Percentiles rank a stretch among this genome's conserved stretches.
Conservation (phyloP, 2,329 filamentous ascomycete genomes). For the Exophiala oligosperma region DNA sequence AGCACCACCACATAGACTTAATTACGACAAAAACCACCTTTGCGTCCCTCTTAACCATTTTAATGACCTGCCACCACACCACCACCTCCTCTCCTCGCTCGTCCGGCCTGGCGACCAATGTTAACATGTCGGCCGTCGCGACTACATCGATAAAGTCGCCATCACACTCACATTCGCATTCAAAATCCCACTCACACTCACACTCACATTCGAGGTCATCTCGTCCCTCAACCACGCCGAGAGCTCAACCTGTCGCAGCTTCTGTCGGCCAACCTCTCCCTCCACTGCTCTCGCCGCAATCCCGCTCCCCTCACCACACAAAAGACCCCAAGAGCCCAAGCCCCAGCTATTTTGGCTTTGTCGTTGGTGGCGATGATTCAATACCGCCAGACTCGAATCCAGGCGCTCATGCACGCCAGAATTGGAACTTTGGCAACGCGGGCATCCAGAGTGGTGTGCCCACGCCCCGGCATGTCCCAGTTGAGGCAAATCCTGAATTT, state of each 20-base stretch:
- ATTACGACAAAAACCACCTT: neutral
- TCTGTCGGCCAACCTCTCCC: slow-evolving; percentile 58
- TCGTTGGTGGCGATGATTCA: slow-evolving; percentile 58
- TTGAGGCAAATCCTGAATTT: slow-evolving; percentile 78
- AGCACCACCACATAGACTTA: neutral
- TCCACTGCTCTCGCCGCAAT: slow-evolving; percentile 48
- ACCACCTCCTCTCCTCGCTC: slow-evolving; percentile 9
- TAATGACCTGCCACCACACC: slow-evolving; percentile 13
- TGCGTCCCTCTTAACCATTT: neutral
- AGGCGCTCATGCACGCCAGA: slow-evolving; percentile 63
- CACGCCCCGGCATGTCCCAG: slow-evolving; percentile 67
- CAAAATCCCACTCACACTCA: slow-evolving; percentile 25
- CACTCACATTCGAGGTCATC: slow-evolving; percentile 28
- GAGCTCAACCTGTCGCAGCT: slow-evolving; percentile 54
- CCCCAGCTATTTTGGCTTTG: slow-evolving; percentile 85
- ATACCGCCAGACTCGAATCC: slow-evolving; percentile 63
- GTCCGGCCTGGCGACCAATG: slow-evolving; percentile 3
- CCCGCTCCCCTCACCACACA: slow-evolving; percentile 44
- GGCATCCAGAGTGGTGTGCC: slow-evolving; percentile 68
- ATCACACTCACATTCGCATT: slow-evolving; percentile 24
- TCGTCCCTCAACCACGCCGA: slow-evolving; percentile 47
- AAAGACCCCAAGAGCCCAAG: slow-evolving; percentile 50
- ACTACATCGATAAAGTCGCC: slow-evolving; percentile 29
- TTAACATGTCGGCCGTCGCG: slow-evolving; percentile 31
- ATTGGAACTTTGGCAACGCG: slow-evolving; percentile 73